These are phyloP conservation scores for Tephrocybe rancida DNA, from an alignment of 768 basidiomycete genomes.

Conservation along the genomic window DNA sequence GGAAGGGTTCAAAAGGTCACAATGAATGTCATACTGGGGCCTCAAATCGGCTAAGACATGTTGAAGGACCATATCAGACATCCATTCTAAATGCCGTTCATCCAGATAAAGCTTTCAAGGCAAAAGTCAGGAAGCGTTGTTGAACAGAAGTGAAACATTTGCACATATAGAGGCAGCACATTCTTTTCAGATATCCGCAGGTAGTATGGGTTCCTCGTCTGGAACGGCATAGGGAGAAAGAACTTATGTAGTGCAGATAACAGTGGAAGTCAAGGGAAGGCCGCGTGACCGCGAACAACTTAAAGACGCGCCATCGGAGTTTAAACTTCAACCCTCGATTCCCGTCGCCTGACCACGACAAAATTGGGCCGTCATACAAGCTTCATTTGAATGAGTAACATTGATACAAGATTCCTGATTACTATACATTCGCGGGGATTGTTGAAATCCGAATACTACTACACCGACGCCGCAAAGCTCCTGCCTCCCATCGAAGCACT, in stretches of 20 bases:
- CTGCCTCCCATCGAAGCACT: conserved; percentile 40
- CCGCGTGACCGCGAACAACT: too few species aligned
- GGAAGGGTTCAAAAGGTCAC: background rate
- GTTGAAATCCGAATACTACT: conserved; percentile 77
- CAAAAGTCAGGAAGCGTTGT: conserved; percentile 28
- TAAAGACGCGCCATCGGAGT: too few species aligned
- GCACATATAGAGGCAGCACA: conserved; percentile 77
- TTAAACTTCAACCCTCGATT: too few species aligned
- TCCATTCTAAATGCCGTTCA: conserved; percentile 87
- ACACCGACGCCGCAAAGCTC: conserved; percentile 41
- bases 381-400: background rate
- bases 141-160: background rate
- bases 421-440: conserved; percentile 52
- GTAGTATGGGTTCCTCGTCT: conserved; percentile 78
- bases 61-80: conserved; percentile 82
- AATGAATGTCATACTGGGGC: conserved; percentile 50
- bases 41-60: conserved; percentile 80
- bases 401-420: background rate
- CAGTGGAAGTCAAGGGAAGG: too few species aligned
- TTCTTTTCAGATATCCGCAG: conserved; percentile 74
- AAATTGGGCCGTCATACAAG: too few species aligned
- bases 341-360: too few species aligned
- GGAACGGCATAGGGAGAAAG: conserved; percentile 60
- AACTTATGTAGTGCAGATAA: too few species aligned
- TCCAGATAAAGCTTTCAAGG: conserved; percentile 63